Evolutionary conservation across 768 basidiomycete genomes (phyloP), one percentile per base, ranked within the genome.

Genomic region (Roridomyces roridus): DNA sequence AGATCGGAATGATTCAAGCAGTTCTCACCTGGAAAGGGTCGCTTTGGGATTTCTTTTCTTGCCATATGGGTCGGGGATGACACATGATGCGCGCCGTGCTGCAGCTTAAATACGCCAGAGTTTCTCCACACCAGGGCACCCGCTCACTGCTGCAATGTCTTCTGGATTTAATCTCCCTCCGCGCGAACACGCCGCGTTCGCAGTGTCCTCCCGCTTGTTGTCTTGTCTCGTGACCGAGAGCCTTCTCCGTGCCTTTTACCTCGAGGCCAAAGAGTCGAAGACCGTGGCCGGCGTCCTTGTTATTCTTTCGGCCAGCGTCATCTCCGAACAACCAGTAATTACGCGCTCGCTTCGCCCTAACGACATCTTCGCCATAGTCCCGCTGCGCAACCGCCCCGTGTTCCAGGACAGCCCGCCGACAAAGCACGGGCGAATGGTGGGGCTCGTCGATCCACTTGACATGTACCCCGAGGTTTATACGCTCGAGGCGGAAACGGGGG

Each of bases 381-480:
- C 81, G 5, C 67, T 85, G 23, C 80, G 74, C 24, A 72, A 77
- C 57, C 45, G 75, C 18, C 84, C 84, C 3, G 73, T 81, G 2
- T 72, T 82, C 49, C 71, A 71, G 15, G 71, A 67, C 17, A 43
- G 62, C 12, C 41, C 54, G 21, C 23, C 44, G 2, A 69, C 69
- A 40, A 72, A 70, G 48, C 72, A 79, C 58, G 81, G 79, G 18
- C 65, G 67, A 12, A 64, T 68, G 11, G 75, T 85, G 31, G 80
- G 77, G 26, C 75, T 85, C 18, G 68, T 84, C 10, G 83, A 85
- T 62, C 84, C 84, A 5, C 69, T 85, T n/a, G 84, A 85, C 63
- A 85, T 85, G 82, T 50, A 77, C 17, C 79, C 81, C 1, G 71
- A 70, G 28, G 65, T 80, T 24, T 81, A 75, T 54, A 73, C 79